phyloP scores from a whole-genome alignment of 2,329 filamentous ascomycete species.

The Aspergillus fumigatus region DNA sequence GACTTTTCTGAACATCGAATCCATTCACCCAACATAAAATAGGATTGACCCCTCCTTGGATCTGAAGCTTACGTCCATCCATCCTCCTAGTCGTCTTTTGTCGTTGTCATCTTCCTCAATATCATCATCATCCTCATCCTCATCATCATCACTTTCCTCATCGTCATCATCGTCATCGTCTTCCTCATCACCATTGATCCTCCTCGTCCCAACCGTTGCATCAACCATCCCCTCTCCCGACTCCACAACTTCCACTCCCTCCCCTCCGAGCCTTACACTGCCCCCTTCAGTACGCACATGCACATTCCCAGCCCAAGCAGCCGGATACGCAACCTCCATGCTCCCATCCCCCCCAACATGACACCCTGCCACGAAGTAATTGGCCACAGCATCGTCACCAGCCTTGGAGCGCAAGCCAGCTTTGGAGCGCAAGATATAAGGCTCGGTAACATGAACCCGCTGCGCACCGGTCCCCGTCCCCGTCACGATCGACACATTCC shows the following conservation, averaged over 20 bases:
- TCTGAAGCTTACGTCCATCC: neutral
- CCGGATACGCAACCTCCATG: slow-evolving; percentile 25
- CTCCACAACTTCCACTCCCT: slow-evolving; percentile 18
- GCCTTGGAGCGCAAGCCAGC: neutral
- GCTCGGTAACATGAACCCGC: slow-evolving; percentile 15
- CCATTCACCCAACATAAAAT: neutral
- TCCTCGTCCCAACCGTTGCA: slow-evolving; percentile 15
- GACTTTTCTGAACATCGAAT: neutral
- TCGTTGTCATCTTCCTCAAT: slow-evolving; percentile 33
- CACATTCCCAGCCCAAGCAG: slow-evolving; percentile 27
- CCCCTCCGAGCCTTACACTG: slow-evolving; percentile 16
- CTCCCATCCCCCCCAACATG: slow-evolving; percentile 20
- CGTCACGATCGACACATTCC: slow-evolving; percentile 14
- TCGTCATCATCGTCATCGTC: slow-evolving; percentile 15
- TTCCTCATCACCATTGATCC: neutral
- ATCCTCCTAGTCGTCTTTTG: neutral
- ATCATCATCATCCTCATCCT: slow-evolving; percentile 15
- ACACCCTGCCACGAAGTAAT: neutral
- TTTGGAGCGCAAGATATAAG: slow-evolving; percentile 6
- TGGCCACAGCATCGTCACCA: neutral
- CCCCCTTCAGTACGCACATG: slow-evolving; percentile 14
- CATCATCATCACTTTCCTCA: neutral
- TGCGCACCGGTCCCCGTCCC: slow-evolving; percentile 12
- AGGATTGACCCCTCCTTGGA: neutral
- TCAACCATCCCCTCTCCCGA: neutral